These are phyloP conservation scores for Spongospora subterranea DNA, from an alignment of 208 protist species.

Conservation along the genomic window DNA sequence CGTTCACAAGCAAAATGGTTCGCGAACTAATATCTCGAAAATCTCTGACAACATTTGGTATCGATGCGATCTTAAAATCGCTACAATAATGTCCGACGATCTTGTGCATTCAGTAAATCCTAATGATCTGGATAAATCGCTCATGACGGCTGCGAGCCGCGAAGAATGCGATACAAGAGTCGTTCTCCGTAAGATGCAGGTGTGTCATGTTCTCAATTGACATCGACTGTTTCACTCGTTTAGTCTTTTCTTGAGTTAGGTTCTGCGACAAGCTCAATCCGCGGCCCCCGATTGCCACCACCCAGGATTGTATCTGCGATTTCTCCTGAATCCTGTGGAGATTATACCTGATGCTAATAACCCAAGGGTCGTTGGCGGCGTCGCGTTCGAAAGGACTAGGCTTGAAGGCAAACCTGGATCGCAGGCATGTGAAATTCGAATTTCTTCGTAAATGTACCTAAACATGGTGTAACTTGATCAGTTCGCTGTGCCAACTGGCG, in stretches of 20 bases:
- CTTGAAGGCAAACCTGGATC: background rate
- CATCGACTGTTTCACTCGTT: no score
- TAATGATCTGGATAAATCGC: background rate
- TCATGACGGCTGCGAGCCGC: background rate
- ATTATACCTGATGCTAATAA: background rate
- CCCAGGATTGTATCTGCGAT: background rate
- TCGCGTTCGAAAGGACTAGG: conserved; percentile 26
- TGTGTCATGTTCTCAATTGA: background rate
- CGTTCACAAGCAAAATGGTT: conserved; percentile 50
- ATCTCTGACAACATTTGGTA: conserved; percentile 7
- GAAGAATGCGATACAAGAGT: background rate
- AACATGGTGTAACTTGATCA: background rate
- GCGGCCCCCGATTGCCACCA: background rate
- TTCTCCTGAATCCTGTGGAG: conserved; percentile 2
- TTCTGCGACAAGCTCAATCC: background rate
- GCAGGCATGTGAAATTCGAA: background rate
- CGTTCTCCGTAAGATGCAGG: conserved; percentile 36
- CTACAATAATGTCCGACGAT: background rate
- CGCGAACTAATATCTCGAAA: background rate
- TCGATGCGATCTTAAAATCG: background rate
- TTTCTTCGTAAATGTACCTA: background rate
- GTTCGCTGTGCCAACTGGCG: background rate
- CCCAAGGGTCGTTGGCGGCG: background rate
- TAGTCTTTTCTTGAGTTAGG: background rate
- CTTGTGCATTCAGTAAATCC: background rate